Base-by-base conservation (phyloP, 805 yeast species). In the Metschnikowia borealis region DNA sequence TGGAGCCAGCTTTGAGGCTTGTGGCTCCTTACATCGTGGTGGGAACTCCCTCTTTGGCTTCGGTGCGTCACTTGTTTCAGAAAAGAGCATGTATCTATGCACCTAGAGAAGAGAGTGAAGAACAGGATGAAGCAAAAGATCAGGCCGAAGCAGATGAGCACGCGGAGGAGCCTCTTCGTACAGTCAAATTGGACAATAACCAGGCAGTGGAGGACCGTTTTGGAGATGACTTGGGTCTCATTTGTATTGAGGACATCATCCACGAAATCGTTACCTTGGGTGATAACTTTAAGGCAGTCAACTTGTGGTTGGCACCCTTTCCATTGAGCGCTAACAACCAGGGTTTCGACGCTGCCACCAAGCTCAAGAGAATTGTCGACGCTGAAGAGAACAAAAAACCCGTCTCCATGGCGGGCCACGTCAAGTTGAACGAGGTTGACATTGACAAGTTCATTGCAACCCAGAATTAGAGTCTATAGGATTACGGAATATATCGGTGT, bases 171-270 rank as follows among this genome's bases (percentile, higher is more conserved):
- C 70, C 73, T 44, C 44, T 31, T 14, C 46, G 39, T 6, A 34
- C 39, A 3, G 67, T 78, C 37, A 78, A 82, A 51, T 70, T 87
- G 59, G 87, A 87, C 65, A 89, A 84, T 67, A 87, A 87, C 71
- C 83, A 81, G 59, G 68, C 83, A 38, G 84, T 87, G 47, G 95
- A 87, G 69, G 90, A 86, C 60, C 72, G 75, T 60, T 74, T 87
- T 54, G 87, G 84, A 7, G 69, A 67, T 45, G 68, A 65, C 38
- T 70, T 74, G 48, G 90, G 92, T 29, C 71, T 85, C 53, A 82
- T 87, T 55, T 87, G 95, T 80, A 78, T 85, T 17, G 94, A 87
- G 71, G 95, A 87, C 68, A 74, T 87, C 50, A 80, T 87, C 48
- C 89, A 84, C 62, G 92, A 87, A 68, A 75, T 87, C 48, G 74